phyloP scores from a whole-genome alignment of 805 yeast genomes.

The Lipomyces kockii region DNA sequence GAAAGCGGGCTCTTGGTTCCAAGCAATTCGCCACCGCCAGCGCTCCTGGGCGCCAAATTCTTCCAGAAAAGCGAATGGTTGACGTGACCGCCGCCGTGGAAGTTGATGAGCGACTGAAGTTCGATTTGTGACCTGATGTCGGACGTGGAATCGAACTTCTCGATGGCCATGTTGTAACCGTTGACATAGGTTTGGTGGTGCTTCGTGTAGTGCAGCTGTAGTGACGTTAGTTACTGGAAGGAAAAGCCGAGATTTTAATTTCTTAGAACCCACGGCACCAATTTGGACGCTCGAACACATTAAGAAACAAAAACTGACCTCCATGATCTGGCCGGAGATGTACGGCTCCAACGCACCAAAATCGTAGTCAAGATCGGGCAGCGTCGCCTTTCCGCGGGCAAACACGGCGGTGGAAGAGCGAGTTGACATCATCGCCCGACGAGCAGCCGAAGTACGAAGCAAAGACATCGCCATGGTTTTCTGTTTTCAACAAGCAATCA shows the following conservation, averaged over 20 bases:
- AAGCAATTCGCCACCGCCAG: slow-evolving; percentile 73
- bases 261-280: too few relatives aligned
- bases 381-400: slow-evolving; percentile 46
- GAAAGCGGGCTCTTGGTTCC: slow-evolving; percentile 60
- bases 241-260: too few relatives aligned
- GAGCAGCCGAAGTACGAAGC: slow-evolving; percentile 17
- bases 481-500: not conserved
- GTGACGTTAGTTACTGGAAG: too few relatives aligned
- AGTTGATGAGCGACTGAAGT: slow-evolving; percentile 76
- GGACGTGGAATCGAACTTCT: slow-evolving; percentile 73
- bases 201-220: slow-evolving; percentile 69
- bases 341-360: slow-evolving; percentile 84
- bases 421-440: slow-evolving; percentile 21
- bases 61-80: slow-evolving; percentile 90
- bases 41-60: slow-evolving; percentile 74
- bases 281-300: not conserved
- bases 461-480: slow-evolving; percentile 15
- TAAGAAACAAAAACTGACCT: slow-evolving; percentile 25
- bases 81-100: slow-evolving; percentile 90
- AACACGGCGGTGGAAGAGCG: slow-evolving; percentile 10
- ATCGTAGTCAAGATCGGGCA: slow-evolving; percentile 84
- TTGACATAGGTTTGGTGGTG: slow-evolving; percentile 92
- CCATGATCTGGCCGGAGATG: slow-evolving; percentile 86
- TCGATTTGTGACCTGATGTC: slow-evolving; percentile 62
- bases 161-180: slow-evolving; percentile 79